Conservation (phyloP, 805 yeast species). For the Schwanniomyces yamadae region DNA sequence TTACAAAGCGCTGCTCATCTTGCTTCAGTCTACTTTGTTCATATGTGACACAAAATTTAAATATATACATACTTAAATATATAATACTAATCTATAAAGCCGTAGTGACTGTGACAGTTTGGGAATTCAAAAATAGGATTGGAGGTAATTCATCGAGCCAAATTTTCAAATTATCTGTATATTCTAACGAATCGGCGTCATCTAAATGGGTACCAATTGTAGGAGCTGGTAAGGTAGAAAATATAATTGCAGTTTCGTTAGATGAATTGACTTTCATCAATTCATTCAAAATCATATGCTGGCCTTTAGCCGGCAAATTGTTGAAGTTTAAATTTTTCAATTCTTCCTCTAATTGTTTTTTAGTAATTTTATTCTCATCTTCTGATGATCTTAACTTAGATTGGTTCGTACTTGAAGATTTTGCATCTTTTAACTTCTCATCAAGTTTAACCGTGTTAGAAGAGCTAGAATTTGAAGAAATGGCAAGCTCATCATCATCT, state of each 20-base stretch:
- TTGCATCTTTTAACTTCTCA: neutral
- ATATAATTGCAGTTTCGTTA: conserved; percentile 64
- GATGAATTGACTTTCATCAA: conserved; percentile 68
- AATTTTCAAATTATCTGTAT: conserved; percentile 69
- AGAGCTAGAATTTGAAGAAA: conserved; percentile 13
- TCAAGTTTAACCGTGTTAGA: conserved; percentile 9
- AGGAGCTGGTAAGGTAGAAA: conserved; percentile 91
- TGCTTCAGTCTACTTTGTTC: neutral
- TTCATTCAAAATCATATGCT: conserved; percentile 84
- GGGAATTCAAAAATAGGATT: conserved; percentile 77
- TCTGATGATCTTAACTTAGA: neutral
- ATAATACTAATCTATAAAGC: conserved; percentile 50
- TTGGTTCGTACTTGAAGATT: neutral
- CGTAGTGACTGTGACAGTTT: conserved; percentile 94
- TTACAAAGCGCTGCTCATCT: no score
- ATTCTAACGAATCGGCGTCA: conserved; percentile 67
- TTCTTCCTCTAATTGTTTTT: conserved; percentile 38
- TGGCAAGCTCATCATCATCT: conserved; percentile 22
- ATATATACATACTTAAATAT: neutral
- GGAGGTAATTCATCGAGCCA: conserved; percentile 89
- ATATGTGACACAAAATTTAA: conserved; percentile 2
- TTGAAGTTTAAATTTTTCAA: conserved; percentile 56
- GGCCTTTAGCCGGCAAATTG: conserved; percentile 89
- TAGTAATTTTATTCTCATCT: conserved; percentile 18
- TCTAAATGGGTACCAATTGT: conserved; percentile 74